A percentile compares a stretch with the other conserved stretches of the same genome.
These are phyloP conservation scores for Nepenthes gracilis DNA, from an alignment of 148 eudicot genomes.

Conservation along the genomic window DNA sequence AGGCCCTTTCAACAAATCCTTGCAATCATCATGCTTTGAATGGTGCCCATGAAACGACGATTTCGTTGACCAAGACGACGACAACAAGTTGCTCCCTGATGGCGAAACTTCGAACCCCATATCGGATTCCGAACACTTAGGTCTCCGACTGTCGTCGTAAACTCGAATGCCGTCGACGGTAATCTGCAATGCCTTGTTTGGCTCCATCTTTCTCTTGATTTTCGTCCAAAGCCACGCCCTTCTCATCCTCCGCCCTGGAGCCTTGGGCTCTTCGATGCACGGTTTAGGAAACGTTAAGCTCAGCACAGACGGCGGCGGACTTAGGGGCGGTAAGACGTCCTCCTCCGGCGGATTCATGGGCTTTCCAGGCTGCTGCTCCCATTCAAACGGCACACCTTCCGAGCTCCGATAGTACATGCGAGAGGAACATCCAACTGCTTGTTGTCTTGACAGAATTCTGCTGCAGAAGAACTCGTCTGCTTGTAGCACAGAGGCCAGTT, in stretches of 20 bases:
- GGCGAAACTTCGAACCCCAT: not conserved
- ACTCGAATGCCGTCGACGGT: not conserved
- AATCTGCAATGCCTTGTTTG: not conserved
- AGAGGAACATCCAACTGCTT: conserved; percentile 25
- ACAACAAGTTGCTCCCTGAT: not conserved
- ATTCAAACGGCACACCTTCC: conserved; percentile 56
- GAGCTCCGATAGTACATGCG: conserved; percentile 25
- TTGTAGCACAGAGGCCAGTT: not conserved
- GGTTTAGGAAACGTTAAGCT: conserved; percentile 32
- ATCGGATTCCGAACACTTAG: not conserved
- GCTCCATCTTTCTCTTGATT: conserved; percentile 4
- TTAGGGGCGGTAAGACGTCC: conserved; percentile 27
- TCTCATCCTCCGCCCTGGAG: not conserved
- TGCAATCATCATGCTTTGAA: too few species aligned
- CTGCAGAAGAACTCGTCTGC: conserved; percentile 5
- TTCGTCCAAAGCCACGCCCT: conserved; percentile 19
- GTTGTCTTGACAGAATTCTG: conserved; percentile 24
- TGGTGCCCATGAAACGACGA: not conserved
- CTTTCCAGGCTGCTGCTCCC: conserved; percentile 72
- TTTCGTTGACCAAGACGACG: not conserved
- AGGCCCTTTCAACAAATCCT: too few species aligned
- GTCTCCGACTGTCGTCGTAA: not conserved
- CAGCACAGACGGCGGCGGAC: conserved; percentile 49
- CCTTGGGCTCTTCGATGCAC: not conserved
- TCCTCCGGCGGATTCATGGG: conserved; percentile 32